Conservation (phyloP, 768 basidiomycete species). For the Cystobasidium ongulense region DNA sequence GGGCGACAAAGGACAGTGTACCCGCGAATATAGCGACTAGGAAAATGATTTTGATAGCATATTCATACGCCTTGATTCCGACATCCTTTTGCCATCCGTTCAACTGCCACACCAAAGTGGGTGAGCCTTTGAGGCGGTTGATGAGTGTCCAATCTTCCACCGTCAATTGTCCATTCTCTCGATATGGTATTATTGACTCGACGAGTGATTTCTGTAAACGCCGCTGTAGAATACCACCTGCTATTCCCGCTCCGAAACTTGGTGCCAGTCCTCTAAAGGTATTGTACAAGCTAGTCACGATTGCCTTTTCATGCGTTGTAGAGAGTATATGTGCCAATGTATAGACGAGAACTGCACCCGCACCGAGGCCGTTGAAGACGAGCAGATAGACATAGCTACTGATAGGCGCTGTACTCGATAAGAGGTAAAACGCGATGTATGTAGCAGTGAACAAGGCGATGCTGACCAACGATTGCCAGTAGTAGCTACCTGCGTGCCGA, state of each 20-base stretch:
- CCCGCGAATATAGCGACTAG: not conserved
- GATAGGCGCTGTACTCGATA: not conserved
- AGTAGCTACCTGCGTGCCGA: constrained; percentile 18
- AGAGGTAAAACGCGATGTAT: constrained; percentile 7
- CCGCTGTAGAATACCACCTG: constrained; percentile 23
- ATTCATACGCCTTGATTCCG: constrained; percentile 18
- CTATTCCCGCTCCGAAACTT: constrained; percentile 10
- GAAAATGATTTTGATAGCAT: constrained; percentile 26
- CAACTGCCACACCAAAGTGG: constrained; percentile 18
- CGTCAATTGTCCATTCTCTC: not conserved
- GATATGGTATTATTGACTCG: not conserved
- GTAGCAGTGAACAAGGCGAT: not conserved
- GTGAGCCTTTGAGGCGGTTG: not conserved
- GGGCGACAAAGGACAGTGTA: not conserved
- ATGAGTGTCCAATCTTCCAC: constrained; percentile 11
- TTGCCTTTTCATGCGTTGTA: constrained; percentile 22
- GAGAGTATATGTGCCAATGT: constrained; percentile 17
- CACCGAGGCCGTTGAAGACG: constrained; percentile 13
- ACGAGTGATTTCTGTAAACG: not conserved
- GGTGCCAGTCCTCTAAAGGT: constrained; percentile 30
- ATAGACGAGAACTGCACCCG: constrained; percentile 26
- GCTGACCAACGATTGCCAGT: constrained; percentile 26
- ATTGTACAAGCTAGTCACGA: constrained; percentile 10
- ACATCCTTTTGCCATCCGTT: not conserved
- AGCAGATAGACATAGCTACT: not conserved